Evolutionary conservation across 768 basidiomycete species (phyloP).

Genomic region (Psilocybe cyanescens): DNA sequence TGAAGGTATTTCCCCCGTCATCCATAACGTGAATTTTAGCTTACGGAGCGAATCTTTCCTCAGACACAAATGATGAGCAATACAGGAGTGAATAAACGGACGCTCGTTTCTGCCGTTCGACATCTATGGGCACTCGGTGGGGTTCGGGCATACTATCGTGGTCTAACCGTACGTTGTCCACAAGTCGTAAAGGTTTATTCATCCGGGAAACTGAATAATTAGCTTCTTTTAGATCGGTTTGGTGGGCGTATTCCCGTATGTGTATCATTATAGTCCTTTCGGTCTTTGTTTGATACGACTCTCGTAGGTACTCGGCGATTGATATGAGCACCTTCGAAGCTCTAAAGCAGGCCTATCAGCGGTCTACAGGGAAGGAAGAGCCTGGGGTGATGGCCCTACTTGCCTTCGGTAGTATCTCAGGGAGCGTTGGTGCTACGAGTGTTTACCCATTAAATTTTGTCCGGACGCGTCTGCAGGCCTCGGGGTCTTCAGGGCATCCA

Average conservation of each 20-base stretch:
- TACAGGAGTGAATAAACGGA: slow-evolving; percentile 59
- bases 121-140: slow-evolving; percentile 83
- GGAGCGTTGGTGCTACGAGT: slow-evolving; percentile 90
- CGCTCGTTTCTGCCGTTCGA: slow-evolving; percentile 63
- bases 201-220: too few relatives aligned
- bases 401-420: slow-evolving; percentile 91
- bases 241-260: slow-evolving; percentile 94
- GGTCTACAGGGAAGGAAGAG: slow-evolving; percentile 87
- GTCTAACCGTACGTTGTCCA: slow-evolving; percentile 71
- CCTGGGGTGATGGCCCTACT: slow-evolving; percentile 87
- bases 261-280: neutral
- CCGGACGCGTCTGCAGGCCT: slow-evolving; percentile 93
- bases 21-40: neutral
- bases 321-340: slow-evolving; percentile 99
- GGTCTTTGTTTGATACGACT: neutral
- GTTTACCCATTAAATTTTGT: slow-evolving; percentile 94
- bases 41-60: slow-evolving; percentile 3
- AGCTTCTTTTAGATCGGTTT: slow-evolving; percentile 75
- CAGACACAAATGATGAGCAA: slow-evolving; percentile 98
- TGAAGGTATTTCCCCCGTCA: slow-evolving; percentile 63
- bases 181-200: neutral
- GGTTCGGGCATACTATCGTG: slow-evolving; percentile 86
- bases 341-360: slow-evolving; percentile 87
- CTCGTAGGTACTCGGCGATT: slow-evolving; percentile 81
- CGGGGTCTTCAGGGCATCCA: slow-evolving; percentile 94